These are phyloP conservation scores for Escallonia rubra DNA, from an alignment of 129 eudicot genomes.

Conservation along the genomic window DNA sequence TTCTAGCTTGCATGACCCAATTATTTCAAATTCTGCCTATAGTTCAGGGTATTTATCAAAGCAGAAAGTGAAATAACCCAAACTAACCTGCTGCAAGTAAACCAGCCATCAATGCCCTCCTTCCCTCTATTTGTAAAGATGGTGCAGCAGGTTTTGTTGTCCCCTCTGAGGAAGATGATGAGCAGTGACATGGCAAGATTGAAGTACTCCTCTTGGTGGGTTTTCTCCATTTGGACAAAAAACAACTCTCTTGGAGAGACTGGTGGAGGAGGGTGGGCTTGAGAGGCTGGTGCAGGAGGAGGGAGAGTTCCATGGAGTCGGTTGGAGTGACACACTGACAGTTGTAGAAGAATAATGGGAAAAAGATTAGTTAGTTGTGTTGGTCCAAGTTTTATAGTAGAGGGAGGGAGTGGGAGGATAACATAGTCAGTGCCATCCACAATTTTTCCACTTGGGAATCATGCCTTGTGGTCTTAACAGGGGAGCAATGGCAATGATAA, in stretches of 20 bases:
- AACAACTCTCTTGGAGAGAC: constrained; percentile 15
- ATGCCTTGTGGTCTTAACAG: too few species aligned
- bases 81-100: constrained; percentile 56
- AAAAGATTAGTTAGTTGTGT: neutral
- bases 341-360: neutral
- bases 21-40: too few species aligned
- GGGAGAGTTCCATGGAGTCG: constrained; percentile 58
- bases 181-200: constrained; percentile 41
- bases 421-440: constrained; percentile 28
- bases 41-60: too few species aligned
- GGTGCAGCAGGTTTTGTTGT: constrained; percentile 9
- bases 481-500: too few species aligned
- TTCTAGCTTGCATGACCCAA: too few species aligned
- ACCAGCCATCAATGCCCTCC: constrained; percentile 61
- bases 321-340: neutral
- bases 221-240: constrained; percentile 30
- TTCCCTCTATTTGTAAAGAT: constrained; percentile 31
- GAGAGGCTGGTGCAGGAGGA: constrained; percentile 35
- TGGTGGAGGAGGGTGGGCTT: constrained; percentile 33
- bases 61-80: neutral
- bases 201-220: constrained; percentile 19
- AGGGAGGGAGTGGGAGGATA: constrained; percentile 13
- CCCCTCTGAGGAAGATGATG: constrained; percentile 42
- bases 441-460: constrained; percentile 12
- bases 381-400: neutral